Conservation (phyloP, 2,329 filamentous ascomycete genomes). For the Trichoderma guizhouense region DNA sequence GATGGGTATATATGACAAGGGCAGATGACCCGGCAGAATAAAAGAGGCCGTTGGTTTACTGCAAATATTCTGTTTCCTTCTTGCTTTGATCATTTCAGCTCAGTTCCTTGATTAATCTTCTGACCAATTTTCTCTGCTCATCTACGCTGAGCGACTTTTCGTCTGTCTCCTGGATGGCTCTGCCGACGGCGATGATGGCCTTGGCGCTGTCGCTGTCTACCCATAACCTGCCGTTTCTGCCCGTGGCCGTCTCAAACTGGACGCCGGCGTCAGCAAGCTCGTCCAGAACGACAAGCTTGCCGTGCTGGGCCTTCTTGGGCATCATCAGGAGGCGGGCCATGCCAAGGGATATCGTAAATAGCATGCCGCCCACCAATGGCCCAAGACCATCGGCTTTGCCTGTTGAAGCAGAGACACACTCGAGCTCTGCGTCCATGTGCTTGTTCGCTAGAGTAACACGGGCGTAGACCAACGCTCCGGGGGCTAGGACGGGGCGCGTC, state of each 20-base stretch:
- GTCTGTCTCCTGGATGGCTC: conserved; percentile 75
- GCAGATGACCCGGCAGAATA: background rate
- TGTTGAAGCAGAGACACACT: conserved; percentile 81
- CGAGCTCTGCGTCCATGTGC: conserved; percentile 84
- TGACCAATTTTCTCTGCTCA: conserved; percentile 68
- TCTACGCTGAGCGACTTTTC: conserved; percentile 60
- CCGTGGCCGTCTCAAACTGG: conserved; percentile 89
- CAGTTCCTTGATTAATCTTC: conserved; percentile 57
- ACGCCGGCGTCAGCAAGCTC: conserved; percentile 73
- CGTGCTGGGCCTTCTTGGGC: conserved; percentile 57
- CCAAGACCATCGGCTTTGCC: conserved; percentile 88
- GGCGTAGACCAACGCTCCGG: conserved; percentile 83
- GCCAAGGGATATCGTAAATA: conserved; percentile 74
- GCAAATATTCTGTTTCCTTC: background rate
- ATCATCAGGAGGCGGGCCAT: conserved; percentile 79
- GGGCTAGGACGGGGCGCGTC: conserved; percentile 72
- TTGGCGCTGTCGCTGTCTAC: conserved; percentile 74
- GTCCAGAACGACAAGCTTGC: conserved; percentile 70
- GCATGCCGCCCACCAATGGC: conserved; percentile 78
- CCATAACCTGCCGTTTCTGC: conserved; percentile 90
- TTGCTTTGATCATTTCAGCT: background rate
- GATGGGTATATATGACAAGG: conserved; percentile 10
- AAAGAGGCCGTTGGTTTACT: background rate
- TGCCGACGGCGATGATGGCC: conserved; percentile 73
- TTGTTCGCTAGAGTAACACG: conserved; percentile 74